Base-by-base conservation (phyloP, 2,329 filamentous ascomycete species). In the Penicillium capsulatum region DNA sequence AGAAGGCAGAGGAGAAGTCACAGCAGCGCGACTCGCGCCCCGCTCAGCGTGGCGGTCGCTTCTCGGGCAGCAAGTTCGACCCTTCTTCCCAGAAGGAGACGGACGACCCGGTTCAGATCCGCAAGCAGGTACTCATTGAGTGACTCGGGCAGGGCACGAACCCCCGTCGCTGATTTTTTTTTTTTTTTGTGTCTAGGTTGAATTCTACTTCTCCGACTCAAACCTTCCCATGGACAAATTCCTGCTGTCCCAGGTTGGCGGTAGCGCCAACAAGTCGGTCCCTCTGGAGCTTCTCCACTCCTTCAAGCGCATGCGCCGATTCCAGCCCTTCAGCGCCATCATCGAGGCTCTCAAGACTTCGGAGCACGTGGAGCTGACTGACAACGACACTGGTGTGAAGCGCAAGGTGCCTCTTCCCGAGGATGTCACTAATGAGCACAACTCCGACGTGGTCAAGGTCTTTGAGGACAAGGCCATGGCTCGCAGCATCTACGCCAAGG, bases 281-380 rank as follows among this genome's bases (percentile, higher is more conserved):
- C 73, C 82, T 15, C 74, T 98, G 53, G 81, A 82, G 58, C 77
- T 82, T 46, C 80, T 98, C 51, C 80, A 83, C 74, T 81, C 73
- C 36, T 98, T 98, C 77, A 91, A 90, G 71, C 89, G 94, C 65
- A 98, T 98, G 94, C 84, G 81, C 53, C 85, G 83, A 57, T 98
- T 97, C 78, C 82, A 92, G 69, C 87, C 88, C 29, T 90, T 89
- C 71, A 81, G 79, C 40, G 83, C 85, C 40, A 79, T 98, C 30
- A 82, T 96, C 45, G 80, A 81, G 37, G 91, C 92, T 24, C 78
- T 97, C 36, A 85, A 84, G 65, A 79, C 85, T 15, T 92, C 86
- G 70, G 74, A 76, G 19, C 69, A 81, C 44, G 75, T 98, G 34
- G 79, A 85, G 5, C 67, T 97, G 38, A 75, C 79, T 39, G 87